A percentile compares a stretch with the other conserved stretches of the same genome.
These are phyloP conservation scores for Hortiboletus campestris DNA, from an alignment of 768 basidiomycete genomes.

Conservation along the genomic window DNA sequence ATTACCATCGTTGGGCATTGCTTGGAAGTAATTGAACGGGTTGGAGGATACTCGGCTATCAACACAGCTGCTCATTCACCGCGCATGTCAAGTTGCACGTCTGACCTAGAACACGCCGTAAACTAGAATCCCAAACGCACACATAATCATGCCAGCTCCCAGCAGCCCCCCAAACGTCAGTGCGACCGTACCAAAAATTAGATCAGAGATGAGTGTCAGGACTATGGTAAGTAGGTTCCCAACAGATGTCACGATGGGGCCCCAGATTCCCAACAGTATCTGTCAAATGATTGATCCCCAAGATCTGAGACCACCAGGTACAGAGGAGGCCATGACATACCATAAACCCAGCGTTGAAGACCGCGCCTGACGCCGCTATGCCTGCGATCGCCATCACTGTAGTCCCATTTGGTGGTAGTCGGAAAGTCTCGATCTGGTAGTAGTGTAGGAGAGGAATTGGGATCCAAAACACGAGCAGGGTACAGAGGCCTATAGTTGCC, in stretches of 20 bases:
- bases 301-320: slow-evolving; percentile 4
- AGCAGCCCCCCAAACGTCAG: slow-evolving; percentile 70
- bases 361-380: slow-evolving; percentile 67
- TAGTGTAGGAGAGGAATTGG: slow-evolving; percentile 74
- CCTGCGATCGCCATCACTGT: slow-evolving; percentile 56
- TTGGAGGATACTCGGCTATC: not conserved
- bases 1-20: slow-evolving; percentile 26
- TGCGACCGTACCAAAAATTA: slow-evolving; percentile 62
- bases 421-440: slow-evolving; percentile 62
- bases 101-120: slow-evolving; percentile 57
- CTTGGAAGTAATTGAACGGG: not conserved
- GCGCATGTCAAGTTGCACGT: not conserved
- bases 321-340: slow-evolving; percentile 36
- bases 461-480: slow-evolving; percentile 73
- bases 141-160: slow-evolving; percentile 77
- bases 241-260: slow-evolving; percentile 83
- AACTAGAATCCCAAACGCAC: slow-evolving; percentile 78
- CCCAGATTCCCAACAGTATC: slow-evolving; percentile 84
- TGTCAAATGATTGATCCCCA: slow-evolving; percentile 27
- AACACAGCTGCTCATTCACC: not conserved
- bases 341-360: slow-evolving; percentile 89
- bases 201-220: slow-evolving; percentile 78
- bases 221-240: slow-evolving; percentile 95
- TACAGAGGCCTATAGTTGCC: slow-evolving; percentile 74
- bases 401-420: slow-evolving; percentile 50